Evolutionary conservation across 2,329 filamentous ascomycete genomes (phyloP).

Genomic region (Arthroderma sp.): DNA sequence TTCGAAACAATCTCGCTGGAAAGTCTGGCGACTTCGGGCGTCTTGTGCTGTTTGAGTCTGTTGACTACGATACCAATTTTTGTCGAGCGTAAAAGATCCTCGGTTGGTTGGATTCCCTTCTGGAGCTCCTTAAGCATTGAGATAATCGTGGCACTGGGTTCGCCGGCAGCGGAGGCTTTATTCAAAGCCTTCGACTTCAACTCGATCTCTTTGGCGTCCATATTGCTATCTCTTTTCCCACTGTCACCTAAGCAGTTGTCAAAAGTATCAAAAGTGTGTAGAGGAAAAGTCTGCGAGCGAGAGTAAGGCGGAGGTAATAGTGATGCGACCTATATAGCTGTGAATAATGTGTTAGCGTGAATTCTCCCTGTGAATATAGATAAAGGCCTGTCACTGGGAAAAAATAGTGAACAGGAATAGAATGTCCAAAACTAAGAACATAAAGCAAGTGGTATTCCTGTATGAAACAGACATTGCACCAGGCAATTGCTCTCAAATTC

Average conservation of each 20-base stretch:
- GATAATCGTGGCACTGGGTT: slow-evolving; percentile 60
- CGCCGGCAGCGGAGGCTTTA: slow-evolving; percentile 65
- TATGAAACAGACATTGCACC: neutral
- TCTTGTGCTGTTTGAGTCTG: slow-evolving; percentile 70
- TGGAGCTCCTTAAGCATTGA: slow-evolving; percentile 66
- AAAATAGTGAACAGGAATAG: neutral
- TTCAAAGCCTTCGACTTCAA: slow-evolving; percentile 64
- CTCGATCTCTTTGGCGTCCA: slow-evolving; percentile 75
- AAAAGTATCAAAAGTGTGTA: neutral
- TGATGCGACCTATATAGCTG: neutral
- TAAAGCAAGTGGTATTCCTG: neutral
- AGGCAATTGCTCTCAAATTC: neutral
- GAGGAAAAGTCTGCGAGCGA: neutral
- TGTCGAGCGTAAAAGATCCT: slow-evolving; percentile 83
- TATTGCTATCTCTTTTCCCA: slow-evolving; percentile 25
- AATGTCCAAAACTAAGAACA: neutral
- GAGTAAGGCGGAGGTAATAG: neutral
- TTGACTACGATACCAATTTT: slow-evolving; percentile 83
- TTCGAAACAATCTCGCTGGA: slow-evolving; percentile 75
- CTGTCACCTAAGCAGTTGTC: neutral
- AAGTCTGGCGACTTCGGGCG: slow-evolving; percentile 56
- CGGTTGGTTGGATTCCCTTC: slow-evolving; percentile 67
- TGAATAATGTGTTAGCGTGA: neutral
- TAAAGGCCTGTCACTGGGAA: neutral
- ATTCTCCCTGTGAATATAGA: neutral